phyloP scores from a whole-genome alignment of 73 alveolate genomes.

The Uronychia binucleata region DNA sequence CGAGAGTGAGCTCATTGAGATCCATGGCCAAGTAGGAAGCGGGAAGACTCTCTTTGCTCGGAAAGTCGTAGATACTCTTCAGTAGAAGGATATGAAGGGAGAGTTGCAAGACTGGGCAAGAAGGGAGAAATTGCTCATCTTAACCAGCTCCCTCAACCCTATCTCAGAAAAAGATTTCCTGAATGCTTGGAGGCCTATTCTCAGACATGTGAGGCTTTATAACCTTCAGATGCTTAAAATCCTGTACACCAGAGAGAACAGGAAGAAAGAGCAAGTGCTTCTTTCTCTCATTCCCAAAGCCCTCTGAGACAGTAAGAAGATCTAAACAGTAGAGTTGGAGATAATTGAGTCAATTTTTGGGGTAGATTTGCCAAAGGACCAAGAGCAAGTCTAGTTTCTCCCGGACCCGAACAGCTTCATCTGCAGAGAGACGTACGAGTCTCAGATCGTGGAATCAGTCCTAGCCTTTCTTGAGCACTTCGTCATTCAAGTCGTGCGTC shows the following conservation, averaged over 20 bases:
- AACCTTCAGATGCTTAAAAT: background rate
- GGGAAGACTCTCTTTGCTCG: slow-evolving; percentile 33
- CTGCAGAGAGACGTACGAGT: background rate
- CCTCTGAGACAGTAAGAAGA: background rate
- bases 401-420: slow-evolving; percentile 21
- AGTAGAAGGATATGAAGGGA: background rate
- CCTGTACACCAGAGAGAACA: background rate
- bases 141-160: slow-evolving; percentile 15
- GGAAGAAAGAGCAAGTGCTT: background rate
- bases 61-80: background rate
- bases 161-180: slow-evolving; percentile 19
- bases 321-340: background rate
- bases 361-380: background rate
- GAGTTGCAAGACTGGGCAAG: slow-evolving; percentile 14
- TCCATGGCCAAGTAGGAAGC: slow-evolving; percentile 27
- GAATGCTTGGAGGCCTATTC: slow-evolving; percentile 25
- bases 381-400: slow-evolving; percentile 1
- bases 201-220: background rate
- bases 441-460: background rate
- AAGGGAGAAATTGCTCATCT: slow-evolving; percentile 3
- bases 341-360: slow-evolving; percentile 8
- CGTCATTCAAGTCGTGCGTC: background rate
- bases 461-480: background rate
- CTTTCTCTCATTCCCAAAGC: background rate
- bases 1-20: background rate